Evolutionary conservation across 257 asterid genomes (phyloP), one percentile per base, ranked within the genome.

Genomic region (Solanum boliviense): DNA sequence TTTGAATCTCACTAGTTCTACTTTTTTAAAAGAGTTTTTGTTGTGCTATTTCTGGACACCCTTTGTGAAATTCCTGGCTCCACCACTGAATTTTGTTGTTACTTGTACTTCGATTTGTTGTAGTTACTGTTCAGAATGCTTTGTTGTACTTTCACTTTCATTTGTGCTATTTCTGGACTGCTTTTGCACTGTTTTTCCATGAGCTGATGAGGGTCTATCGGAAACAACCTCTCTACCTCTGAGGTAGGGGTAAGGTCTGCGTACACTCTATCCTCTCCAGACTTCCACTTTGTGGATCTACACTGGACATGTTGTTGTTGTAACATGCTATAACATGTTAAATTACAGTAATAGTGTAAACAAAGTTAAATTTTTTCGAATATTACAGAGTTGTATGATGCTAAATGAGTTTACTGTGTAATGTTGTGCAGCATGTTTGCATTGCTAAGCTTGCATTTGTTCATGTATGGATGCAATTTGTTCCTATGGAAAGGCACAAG

Each of bases 391-490:
- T 25, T 78, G 5, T 79, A 25, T 79, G 56, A 27, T 46, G 18
- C 20, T 82, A 46, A 81, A 46, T 81, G 67, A 15, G 85, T 46
- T n/a, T 23, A 27, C 13, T 46, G 68, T 48, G 85, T 6, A n/a
- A 44, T 46, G 68, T 34, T n/a, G 29, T 91, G 96, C 98, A 97
- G 99, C 98, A 93, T 93, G 95, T 95, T 97, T 90, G 99, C 99
- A 76, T 88, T 97, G 91, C 89, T 96, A 86, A 97, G 99, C 94
- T 89, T 97, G 92, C 99, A 97, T 88, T 73, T 97, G 73, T 97
- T 96, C 89, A 89, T 97, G 94, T 97, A 97, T 44, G 99, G 99
- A 21, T 97, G 99, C 86, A 95, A 97, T 86, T 90, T 97, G 31
- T 94, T 97, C 90, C 91, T 91, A 88, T 97, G 99, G 99, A 97